phyloP scores from a whole-genome alignment of 768 basidiomycete species.

The Strobilomyces confusus region DNA sequence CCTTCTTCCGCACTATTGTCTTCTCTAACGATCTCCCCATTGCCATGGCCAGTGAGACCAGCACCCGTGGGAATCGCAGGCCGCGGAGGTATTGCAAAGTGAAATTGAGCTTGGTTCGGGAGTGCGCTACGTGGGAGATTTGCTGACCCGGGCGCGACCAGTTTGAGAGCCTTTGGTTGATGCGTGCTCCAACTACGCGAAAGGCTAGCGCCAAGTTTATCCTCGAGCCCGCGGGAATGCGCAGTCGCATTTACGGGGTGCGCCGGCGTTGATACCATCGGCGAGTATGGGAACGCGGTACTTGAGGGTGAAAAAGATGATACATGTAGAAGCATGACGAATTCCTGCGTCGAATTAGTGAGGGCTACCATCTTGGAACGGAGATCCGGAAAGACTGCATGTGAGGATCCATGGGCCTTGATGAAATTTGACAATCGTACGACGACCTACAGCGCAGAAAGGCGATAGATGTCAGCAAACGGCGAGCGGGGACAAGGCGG shows the following conservation, averaged over 20 bases:
- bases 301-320: constrained; percentile 70
- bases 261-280: constrained; percentile 38
- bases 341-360: constrained; percentile 81
- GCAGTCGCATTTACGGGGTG: constrained; percentile 10
- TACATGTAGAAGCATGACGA: constrained; percentile 81
- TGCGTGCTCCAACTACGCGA: constrained; percentile 59
- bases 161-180: constrained; percentile 40
- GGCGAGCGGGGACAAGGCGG: neutral
- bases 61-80: neutral
- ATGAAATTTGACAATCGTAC: constrained; percentile 72
- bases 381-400: constrained; percentile 56
- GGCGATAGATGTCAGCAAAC: constrained; percentile 1
- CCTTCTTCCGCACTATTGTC: constrained; percentile 25
- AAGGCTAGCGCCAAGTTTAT: constrained; percentile 50
- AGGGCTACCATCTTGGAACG: constrained; percentile 71
- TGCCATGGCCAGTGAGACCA: constrained; percentile 11
- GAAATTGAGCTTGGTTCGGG: constrained; percentile 45
- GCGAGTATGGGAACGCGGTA: constrained; percentile 56
- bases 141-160: constrained; percentile 24
- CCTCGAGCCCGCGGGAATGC: constrained; percentile 33
- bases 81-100: constrained; percentile 33
- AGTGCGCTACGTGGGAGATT: constrained; percentile 53
- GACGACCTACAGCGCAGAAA: constrained; percentile 51
- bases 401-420: constrained; percentile 55
- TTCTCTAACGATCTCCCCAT: constrained; percentile 14